These are phyloP conservation scores for Amylocystis lapponica DNA, from an alignment of 768 basidiomycete genomes.

Conservation along the genomic window DNA sequence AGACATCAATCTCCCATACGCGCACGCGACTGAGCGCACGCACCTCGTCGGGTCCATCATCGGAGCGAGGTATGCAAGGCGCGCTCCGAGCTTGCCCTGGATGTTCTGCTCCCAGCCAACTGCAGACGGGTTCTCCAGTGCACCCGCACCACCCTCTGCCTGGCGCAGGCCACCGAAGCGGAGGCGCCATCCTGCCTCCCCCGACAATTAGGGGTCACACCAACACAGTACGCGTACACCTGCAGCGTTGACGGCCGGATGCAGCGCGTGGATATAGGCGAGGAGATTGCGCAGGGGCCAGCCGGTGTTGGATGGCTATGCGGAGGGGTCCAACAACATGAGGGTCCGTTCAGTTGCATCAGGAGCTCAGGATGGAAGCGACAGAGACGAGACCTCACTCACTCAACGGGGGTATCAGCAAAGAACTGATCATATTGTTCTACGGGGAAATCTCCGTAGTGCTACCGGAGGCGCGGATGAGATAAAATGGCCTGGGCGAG, in stretches of 20 bases:
- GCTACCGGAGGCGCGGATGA: constrained; percentile 36
- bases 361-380: background rate
- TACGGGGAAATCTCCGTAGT: constrained; percentile 43
- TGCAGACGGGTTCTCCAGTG: constrained; percentile 42
- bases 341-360: constrained; percentile 22
- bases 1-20: constrained; percentile 7
- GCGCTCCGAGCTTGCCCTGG: constrained; percentile 80
- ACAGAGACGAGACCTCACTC: constrained; percentile 29
- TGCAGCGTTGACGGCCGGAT: constrained; percentile 60
- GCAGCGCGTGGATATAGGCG: constrained; percentile 62
- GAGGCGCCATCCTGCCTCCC: constrained; percentile 59
- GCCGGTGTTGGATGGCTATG: constrained; percentile 46
- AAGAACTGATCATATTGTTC: constrained; percentile 59
- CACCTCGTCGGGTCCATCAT: constrained; percentile 94
- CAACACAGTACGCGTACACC: constrained; percentile 76
- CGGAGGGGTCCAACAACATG: constrained; percentile 68
- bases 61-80: constrained; percentile 85
- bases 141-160: constrained; percentile 33
- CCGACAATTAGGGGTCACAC: constrained; percentile 66
- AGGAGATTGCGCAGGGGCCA: constrained; percentile 92
- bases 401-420: constrained; percentile 32
- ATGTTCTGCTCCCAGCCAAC: constrained; percentile 97
- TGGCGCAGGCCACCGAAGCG: constrained; percentile 50
- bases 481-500: constrained; percentile 51
- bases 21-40: constrained; percentile 25